phyloP scores from a whole-genome alignment of 495 filamentous ascomycete genomes.

The Parachaetomium inaequale region DNA sequence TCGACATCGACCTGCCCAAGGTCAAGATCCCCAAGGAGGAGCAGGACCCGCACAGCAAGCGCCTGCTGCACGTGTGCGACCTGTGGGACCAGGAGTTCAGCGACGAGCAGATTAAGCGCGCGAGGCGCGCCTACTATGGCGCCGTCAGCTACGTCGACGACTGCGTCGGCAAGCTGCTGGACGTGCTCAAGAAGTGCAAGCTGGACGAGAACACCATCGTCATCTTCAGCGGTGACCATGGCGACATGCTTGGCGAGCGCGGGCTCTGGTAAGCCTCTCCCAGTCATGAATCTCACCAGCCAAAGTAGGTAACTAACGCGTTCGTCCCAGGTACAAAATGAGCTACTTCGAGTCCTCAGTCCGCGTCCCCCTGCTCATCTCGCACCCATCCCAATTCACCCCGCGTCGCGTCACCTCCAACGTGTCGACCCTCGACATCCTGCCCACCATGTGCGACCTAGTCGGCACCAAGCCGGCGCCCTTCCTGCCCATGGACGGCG shows the following conservation, averaged over 20 bases:
- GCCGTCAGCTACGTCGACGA: slow-evolving; percentile 87
- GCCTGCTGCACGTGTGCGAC: slow-evolving; percentile 76
- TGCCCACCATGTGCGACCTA: slow-evolving; percentile 80
- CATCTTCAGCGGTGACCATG: slow-evolving; percentile 84
- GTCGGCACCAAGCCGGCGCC: slow-evolving; percentile 60
- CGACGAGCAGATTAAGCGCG: slow-evolving; percentile 73
- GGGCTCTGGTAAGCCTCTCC: slow-evolving; percentile 60
- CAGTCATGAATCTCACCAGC: not conserved
- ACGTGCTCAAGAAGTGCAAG: slow-evolving; percentile 66
- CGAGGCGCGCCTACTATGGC: slow-evolving; percentile 80
- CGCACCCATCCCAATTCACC: slow-evolving; percentile 62
- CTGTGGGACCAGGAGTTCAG: slow-evolving; percentile 71
- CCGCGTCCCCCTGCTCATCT: slow-evolving; percentile 76
- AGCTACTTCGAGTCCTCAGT: slow-evolving; percentile 80
- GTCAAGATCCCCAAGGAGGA: slow-evolving; percentile 68
- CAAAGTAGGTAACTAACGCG: not conserved
- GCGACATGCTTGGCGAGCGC: slow-evolving; percentile 88
- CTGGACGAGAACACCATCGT: slow-evolving; percentile 79
- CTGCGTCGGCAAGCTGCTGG: slow-evolving; percentile 73
- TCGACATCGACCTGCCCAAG: slow-evolving; percentile 78
- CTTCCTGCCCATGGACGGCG: slow-evolving; percentile 71
- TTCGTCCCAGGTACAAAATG: slow-evolving; percentile 73
- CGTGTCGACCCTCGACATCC: slow-evolving; percentile 80
- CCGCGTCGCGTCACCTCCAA: slow-evolving; percentile 69
- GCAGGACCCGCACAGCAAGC: slow-evolving; percentile 77